Conservation (phyloP, 2,329 filamentous ascomycete species). For the Botrytis hyacinthi region DNA sequence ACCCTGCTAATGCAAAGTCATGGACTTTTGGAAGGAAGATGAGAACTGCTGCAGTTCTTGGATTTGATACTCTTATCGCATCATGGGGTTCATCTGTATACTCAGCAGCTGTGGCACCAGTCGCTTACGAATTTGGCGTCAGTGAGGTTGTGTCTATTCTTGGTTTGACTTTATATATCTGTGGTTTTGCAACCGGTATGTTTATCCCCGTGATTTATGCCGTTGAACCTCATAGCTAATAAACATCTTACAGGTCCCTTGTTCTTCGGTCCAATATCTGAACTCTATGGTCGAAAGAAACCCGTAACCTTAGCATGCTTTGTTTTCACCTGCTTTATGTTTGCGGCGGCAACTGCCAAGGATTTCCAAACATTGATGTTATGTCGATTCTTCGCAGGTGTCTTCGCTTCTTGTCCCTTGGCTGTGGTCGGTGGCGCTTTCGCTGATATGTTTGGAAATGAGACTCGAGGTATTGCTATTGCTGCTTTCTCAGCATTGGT, state of each 20-base stretch:
- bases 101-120: constrained; percentile 46
- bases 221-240: not conserved
- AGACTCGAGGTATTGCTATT: constrained; percentile 62
- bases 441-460: constrained; percentile 60
- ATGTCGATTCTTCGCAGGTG: constrained; percentile 52
- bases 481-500: constrained; percentile 55
- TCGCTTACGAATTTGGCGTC: constrained; percentile 53
- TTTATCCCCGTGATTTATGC: constrained; percentile 40
- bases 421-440: constrained; percentile 56
- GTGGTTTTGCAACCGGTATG: constrained; percentile 55
- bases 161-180: constrained; percentile 56
- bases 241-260: constrained; percentile 49
- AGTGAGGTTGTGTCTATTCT: constrained; percentile 55
- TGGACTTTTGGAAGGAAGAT: constrained; percentile 19
- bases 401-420: constrained; percentile 48
- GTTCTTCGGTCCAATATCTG: constrained; percentile 64
- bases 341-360: constrained; percentile 52
- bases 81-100: constrained; percentile 41
- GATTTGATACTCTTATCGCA: constrained; percentile 31
- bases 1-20: constrained; percentile 23
- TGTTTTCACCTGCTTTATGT: constrained; percentile 52
- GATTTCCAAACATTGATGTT: constrained; percentile 54
- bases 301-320: constrained; percentile 45
- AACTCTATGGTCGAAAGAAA: constrained; percentile 58
- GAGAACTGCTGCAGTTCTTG: constrained; percentile 33